Evolutionary conservation across 1,284 basidiomycete species (phyloP), one percentile per base, ranked within the genome.

Genomic region (Violaceomyces palustris): DNA sequence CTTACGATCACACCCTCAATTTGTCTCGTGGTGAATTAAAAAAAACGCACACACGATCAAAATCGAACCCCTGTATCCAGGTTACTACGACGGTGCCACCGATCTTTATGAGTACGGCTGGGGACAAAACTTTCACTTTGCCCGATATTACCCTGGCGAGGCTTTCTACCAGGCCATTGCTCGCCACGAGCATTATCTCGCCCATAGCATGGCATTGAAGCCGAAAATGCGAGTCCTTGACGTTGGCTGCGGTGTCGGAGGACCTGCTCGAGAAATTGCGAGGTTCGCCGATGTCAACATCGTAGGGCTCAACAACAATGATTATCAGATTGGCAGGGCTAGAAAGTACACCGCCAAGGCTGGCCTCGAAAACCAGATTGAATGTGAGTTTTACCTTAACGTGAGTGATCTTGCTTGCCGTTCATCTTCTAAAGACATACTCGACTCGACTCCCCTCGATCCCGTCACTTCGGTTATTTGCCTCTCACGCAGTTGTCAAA

Each of bases 121-220:
- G 90, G 82, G 81, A 6, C 79, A 84, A 50, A 92, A 86, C 35
- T 98, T 98, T 83, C 93, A 98, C 78, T 98, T 98, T 76, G 94
- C 88, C 44, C 88, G 94, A 30, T 98, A 94, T 80, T 91, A 88
- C 82, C 86, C 86, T 75, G 94, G 93, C 57, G 94, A 98, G 76
- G 82, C 83, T 1, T 97, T 98, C 74, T 75, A 78, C 54, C 80
- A 82, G 72, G 80, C 80, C 35, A 78, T 98, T 45, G 92, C 93
- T 14, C 86, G 94, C 42, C 93, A 98, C 74, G 93, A 99, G 78
- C 93, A 99, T 78, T 98, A 93, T 78, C 88, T 99, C 55, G 84
- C 92, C 91, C 58, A 57, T 32, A 49, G 53, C 24, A 73, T 73
- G 71, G 30, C 39, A 17, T 55, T 73, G 44, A 83, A 83, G 49